Base-by-base conservation (phyloP, 768 basidiomycete genomes). In the Russula griseocarnosa region DNA sequence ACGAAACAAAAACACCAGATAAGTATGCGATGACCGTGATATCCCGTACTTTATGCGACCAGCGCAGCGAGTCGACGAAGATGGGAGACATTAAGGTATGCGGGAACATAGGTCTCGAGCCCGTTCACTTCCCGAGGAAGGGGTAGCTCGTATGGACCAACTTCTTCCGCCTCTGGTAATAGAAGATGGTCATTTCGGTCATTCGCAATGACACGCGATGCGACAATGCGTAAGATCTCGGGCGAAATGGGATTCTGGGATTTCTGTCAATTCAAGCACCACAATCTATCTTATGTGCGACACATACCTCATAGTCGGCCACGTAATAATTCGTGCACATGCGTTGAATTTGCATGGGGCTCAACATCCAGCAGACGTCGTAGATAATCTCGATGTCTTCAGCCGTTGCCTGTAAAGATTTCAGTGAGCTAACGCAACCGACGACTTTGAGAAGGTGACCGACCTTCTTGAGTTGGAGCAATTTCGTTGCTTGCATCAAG, bases 291-390 rank as follows among this genome's bases (percentile, higher is more conserved):
- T 42, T 11, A 60, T 67, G 44, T 8, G 20, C 3, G 3, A 20
- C 24, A 22, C 80, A 47, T 69, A 93, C 94, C 85, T 99, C 97
- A 74, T 98, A 99, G 77, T 98, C 97, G 52, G 96, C 97, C 66
- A 96, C 95, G 72, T 97, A 98, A 78, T 98, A 98, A 75, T 96
- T 96, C 63, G 92, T 93, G 75, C 97, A 98, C 86, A 99, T 94
- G 74, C 97, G 89, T 78, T 98, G 97, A 68, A 99, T 98, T 75
- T 99, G 97, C 76, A 95, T 95, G 2, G 97, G 97, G 67, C 94
- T 98, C 51, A 99, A 81, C 90, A 98, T 98, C 96, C 97, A 98
- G 80, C 96, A 98, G 66, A 99, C 96, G 72, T 95, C 93, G 74
- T 97, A 98, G 70, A 99, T 96, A 71, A 98, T 98, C 77, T 98